Conservation (phyloP, 1,284 basidiomycete genomes). For the Thelephora terrestris region DNA sequence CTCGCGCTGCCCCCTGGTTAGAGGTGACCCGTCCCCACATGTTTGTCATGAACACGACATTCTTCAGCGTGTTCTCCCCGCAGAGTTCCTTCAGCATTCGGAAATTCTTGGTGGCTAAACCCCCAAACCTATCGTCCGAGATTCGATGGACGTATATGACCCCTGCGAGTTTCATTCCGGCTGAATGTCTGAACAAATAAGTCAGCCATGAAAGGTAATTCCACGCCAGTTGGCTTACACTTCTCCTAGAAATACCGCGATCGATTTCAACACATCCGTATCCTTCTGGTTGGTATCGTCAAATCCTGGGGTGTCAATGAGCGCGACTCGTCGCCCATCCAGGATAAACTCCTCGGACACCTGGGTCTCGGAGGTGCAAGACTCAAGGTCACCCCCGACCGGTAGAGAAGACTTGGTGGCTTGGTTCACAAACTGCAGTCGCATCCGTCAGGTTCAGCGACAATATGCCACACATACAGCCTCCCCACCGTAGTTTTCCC, state of each 20-base stretch:
- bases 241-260: conserved; percentile 24
- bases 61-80: conserved; percentile 34
- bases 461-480: too few species aligned
- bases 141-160: conserved; percentile 47
- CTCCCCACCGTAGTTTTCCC: neutral
- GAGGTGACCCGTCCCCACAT: conserved; percentile 37
- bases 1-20: conserved; percentile 3
- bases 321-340: conserved; percentile 19
- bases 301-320: conserved; percentile 26
- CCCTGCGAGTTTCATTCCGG: conserved; percentile 33
- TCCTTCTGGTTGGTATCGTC: conserved; percentile 28
- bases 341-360: conserved; percentile 22
- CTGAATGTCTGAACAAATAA: conserved; percentile 28
- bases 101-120: conserved; percentile 38
- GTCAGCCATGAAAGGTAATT: conserved; percentile 8
- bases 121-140: conserved; percentile 38
- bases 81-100: conserved; percentile 39
- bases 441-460: neutral
- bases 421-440: conserved; percentile 23
- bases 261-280: conserved; percentile 26
- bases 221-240: conserved; percentile 7
- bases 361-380: conserved; percentile 24
- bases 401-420: conserved; percentile 25
- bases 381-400: conserved; percentile 24
- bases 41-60: conserved; percentile 39